Evolutionary conservation across 257 asterid species (phyloP).

Genomic region (Solanum paucissectum): DNA sequence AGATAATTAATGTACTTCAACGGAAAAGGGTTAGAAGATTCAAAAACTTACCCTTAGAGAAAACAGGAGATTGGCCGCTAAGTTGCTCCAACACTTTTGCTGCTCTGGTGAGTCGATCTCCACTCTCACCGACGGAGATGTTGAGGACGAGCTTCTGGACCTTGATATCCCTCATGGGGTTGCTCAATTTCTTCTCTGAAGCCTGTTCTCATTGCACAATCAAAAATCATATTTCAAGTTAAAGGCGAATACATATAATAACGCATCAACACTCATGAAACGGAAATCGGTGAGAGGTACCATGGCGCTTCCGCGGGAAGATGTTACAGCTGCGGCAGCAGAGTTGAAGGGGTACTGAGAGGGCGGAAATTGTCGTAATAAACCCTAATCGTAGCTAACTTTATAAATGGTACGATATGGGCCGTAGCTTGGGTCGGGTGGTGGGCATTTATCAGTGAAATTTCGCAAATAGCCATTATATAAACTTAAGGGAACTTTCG

Average conservation of each 20-base stretch:
- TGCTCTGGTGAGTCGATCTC: not conserved
- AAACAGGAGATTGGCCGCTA: conserved; percentile 48
- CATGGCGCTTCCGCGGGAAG: not conserved
- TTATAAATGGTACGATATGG: not conserved
- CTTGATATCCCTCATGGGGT: not conserved
- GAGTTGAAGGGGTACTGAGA: not conserved
- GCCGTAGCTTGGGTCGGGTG: not conserved
- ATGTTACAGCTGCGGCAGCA: not conserved
- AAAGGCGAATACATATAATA: not conserved
- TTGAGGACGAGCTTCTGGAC: conserved; percentile 1
- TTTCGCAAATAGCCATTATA: not conserved
- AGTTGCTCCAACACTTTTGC: conserved; percentile 40
- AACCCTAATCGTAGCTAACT: not conserved
- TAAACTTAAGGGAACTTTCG: too few species aligned
- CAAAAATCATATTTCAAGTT: not conserved
- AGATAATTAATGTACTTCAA: not conserved
- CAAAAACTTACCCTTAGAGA: conserved; percentile 33
- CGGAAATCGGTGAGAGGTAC: not conserved
- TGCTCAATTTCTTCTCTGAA: conserved; percentile 2
- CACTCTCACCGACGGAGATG: not conserved
- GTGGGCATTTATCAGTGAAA: not conserved
- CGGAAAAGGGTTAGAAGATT: not conserved
- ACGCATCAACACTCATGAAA: not conserved
- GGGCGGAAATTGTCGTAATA: not conserved
- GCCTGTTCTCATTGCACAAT: not conserved